Conservation (phyloP, 2,329 filamentous ascomycete genomes). For the Fusarium dlaminii region DNA sequence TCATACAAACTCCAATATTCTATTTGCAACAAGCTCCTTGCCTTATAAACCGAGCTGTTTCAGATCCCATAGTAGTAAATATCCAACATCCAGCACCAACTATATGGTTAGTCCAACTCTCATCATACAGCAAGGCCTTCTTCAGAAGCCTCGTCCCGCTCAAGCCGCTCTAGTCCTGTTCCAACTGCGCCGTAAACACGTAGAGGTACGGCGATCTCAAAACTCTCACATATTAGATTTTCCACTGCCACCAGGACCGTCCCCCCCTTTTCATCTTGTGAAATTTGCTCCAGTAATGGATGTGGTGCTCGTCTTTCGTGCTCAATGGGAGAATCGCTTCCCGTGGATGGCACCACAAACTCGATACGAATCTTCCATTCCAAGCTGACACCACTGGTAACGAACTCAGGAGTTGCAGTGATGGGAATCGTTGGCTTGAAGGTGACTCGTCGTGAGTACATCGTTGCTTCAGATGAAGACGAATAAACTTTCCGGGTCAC, state of each 20-base stretch:
- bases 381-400: constrained; percentile 86
- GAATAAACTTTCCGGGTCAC: constrained; percentile 86
- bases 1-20: constrained; percentile 18
- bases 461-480: constrained; percentile 79
- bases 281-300: constrained; percentile 80
- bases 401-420: constrained; percentile 86
- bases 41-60: constrained; percentile 12
- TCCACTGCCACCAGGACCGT: constrained; percentile 80
- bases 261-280: constrained; percentile 79
- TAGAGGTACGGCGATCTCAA: constrained; percentile 87
- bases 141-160: constrained; percentile 63
- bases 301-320: constrained; percentile 40
- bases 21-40: constrained; percentile 8
- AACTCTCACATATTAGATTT: constrained; percentile 84
- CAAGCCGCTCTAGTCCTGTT: constrained; percentile 64
- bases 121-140: constrained; percentile 54
- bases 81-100: constrained; percentile 23
- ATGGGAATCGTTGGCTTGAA: constrained; percentile 88
- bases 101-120: constrained; percentile 19
- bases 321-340: constrained; percentile 32
- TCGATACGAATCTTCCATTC: constrained; percentile 92
- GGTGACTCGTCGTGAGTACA: constrained; percentile 81
- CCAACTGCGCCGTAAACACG: constrained; percentile 77
- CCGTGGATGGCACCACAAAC: constrained; percentile 81
- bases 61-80: constrained; percentile 12